These are phyloP conservation scores for Solanum aculeatissimum DNA, from an alignment of 305 asterid genomes.

Conservation along the genomic window DNA sequence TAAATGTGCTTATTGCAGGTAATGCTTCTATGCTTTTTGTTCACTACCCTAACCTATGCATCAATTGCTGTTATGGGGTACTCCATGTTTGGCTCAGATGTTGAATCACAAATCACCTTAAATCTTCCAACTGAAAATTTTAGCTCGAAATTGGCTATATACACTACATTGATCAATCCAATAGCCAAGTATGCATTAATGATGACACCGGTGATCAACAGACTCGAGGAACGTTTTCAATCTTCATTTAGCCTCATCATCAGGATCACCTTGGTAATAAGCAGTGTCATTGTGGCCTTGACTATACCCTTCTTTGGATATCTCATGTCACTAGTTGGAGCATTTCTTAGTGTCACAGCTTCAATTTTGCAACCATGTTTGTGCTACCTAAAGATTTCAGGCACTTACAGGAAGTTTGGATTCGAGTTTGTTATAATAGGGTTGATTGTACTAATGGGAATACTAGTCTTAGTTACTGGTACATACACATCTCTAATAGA, in stretches of 20 bases:
- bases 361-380: slow-evolving; percentile 47
- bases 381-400: slow-evolving; percentile 70
- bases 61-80: slow-evolving; percentile 45
- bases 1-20: slow-evolving; percentile 21
- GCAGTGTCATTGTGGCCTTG: slow-evolving; percentile 23
- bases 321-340: slow-evolving; percentile 78
- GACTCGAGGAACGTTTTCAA: slow-evolving; percentile 17
- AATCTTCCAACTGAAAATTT: slow-evolving; percentile 25
- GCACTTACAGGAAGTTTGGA: slow-evolving; percentile 22
- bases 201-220: slow-evolving; percentile 38
- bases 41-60: slow-evolving; percentile 30
- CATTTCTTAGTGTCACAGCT: slow-evolving; percentile 51
- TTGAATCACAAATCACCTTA: slow-evolving; percentile 44
- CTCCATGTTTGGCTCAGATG: slow-evolving; percentile 41
- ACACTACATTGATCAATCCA: slow-evolving; percentile 47
- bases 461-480: slow-evolving; percentile 34
- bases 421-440: slow-evolving; percentile 21
- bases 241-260: slow-evolving; percentile 16
- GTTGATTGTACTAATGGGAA: slow-evolving; percentile 37
- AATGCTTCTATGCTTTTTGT: slow-evolving; percentile 30
- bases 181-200: slow-evolving; percentile 52
- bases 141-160: slow-evolving; percentile 48
- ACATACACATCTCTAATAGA: slow-evolving; percentile 26
- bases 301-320: slow-evolving; percentile 23
- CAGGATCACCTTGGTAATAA: slow-evolving; percentile 31